Base-by-base conservation (phyloP, 305 asterid species). In the Lippia alba region DNA sequence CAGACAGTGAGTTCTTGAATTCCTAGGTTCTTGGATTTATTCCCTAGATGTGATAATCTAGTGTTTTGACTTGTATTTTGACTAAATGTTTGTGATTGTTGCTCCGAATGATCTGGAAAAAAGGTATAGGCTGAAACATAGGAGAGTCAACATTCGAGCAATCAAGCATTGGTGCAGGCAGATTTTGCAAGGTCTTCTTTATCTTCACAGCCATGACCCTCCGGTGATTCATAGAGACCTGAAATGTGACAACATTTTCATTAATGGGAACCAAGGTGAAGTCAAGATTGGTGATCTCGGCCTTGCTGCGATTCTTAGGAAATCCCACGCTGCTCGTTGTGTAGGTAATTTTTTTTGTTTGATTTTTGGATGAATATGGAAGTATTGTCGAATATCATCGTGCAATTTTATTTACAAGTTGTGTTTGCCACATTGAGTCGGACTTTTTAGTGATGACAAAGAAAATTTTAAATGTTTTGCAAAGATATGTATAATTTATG, bases 271-370 rank as follows among this genome's bases (percentile, higher is more conserved):
- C 69, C 96, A 86, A 81, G 96, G 97, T 34, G 91, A 91, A 82
- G 96, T 90, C 63, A 90, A 90, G 76, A 89, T 89, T 63, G 97
- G 97, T 12, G 97, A 91, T 75, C 92, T 91, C 55, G 97, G 97
- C 49, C 90, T 91, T 15, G 96, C 96, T 61, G 97, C 97, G 50
- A 87, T 91, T 18, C 86, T 89, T 16, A 77, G 91, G 73, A 91
- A 91, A 80, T 89, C 97, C 1, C 92, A 89, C 11, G 92, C 91
- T 17, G 97, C 86, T 70, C 94, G 83, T 45, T 85, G 94, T 77
- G 97, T 91, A 74, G 97, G 96, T 91, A 83, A 41, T 10, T 44
- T 4, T 14, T 55, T 14, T 3, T 46, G 0, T 4, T 36, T 36
- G n/a, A n/a, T 36, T 19, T 18, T 56, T 46, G 1, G 12, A 58